These are phyloP conservation scores for Fonsecaea erecta DNA, from an alignment of 2,329 filamentous ascomycete species.

Conservation along the genomic window DNA sequence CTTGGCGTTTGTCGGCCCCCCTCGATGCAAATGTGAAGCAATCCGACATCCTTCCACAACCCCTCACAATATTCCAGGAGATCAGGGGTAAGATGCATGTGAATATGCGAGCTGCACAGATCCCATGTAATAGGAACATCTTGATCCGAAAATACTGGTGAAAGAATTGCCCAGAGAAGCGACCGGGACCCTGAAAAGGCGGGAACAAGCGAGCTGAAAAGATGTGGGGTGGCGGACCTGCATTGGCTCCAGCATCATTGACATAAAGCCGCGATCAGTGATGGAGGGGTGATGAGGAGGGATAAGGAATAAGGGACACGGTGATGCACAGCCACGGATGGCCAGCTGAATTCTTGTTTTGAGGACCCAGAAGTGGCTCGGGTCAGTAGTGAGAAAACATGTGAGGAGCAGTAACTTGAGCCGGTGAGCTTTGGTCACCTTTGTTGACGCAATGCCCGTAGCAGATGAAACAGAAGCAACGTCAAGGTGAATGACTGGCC, in stretches of 20 bases:
- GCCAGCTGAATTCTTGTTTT: slow-evolving; percentile 19
- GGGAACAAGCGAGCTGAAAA: slow-evolving; percentile 22
- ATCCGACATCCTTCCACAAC: neutral
- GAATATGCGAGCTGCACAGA: neutral
- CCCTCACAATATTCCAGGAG: neutral
- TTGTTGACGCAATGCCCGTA: slow-evolving; percentile 23
- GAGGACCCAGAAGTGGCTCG: neutral
- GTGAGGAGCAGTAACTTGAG: neutral
- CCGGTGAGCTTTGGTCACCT: slow-evolving; percentile 4
- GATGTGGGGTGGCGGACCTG: slow-evolving; percentile 14
- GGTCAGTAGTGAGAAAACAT: neutral
- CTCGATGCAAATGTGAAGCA: neutral
- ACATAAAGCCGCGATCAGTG: slow-evolving; percentile 4
- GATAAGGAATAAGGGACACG: neutral
- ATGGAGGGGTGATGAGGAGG: too few species aligned
- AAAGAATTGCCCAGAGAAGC: neutral
- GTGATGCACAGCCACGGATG: slow-evolving; percentile 7
- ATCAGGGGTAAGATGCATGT: neutral
- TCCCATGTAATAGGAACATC: neutral
- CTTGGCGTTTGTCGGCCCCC: neutral
- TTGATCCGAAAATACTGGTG: neutral
- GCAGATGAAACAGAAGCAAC: slow-evolving; percentile 4
- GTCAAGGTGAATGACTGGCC: slow-evolving; percentile 14
- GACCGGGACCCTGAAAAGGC: slow-evolving; percentile 1
- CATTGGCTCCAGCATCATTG: slow-evolving; percentile 13